phyloP scores from a whole-genome alignment of 2,329 filamentous ascomycete species.

The Hypomyces perniciosus region DNA sequence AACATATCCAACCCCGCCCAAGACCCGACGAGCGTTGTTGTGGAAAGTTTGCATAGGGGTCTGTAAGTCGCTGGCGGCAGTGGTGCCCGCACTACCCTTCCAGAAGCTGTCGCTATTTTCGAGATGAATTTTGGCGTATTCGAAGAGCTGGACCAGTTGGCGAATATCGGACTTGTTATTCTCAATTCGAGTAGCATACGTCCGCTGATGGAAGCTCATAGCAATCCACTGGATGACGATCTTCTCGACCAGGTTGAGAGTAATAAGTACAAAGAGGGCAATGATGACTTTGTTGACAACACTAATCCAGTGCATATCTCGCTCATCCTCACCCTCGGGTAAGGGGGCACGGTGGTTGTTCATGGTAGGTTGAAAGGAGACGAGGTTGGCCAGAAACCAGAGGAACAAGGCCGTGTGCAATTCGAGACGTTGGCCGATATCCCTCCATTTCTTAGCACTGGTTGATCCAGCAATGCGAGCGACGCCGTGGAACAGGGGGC shows the following conservation, averaged over 20 bases:
- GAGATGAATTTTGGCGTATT: constrained; percentile 73
- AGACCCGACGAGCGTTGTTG: constrained; percentile 66
- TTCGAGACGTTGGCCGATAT: constrained; percentile 80
- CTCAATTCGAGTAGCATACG: constrained; percentile 85
- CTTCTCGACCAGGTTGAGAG: constrained; percentile 84
- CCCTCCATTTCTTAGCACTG: constrained; percentile 87
- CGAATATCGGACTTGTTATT: constrained; percentile 86
- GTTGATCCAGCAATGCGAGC: constrained; percentile 74
- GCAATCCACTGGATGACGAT: constrained; percentile 93
- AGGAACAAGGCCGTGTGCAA: constrained; percentile 81
- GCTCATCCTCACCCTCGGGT: constrained; percentile 31
- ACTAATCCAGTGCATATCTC: constrained; percentile 61
- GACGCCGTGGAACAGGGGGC: constrained; percentile 40
- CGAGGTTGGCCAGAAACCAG: constrained; percentile 81
- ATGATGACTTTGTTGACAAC: constrained; percentile 83
- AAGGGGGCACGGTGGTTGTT: constrained; percentile 45
- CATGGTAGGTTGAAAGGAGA: constrained; percentile 82
- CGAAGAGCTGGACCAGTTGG: constrained; percentile 49
- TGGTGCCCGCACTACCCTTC: constrained; percentile 32
- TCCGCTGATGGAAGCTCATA: constrained; percentile 84
- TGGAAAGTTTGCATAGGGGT: constrained; percentile 72
- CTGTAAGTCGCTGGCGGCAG: constrained; percentile 52
- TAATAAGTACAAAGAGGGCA: constrained; percentile 70
- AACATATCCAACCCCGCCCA: constrained; percentile 77
- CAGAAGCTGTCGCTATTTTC: constrained; percentile 46